phyloP scores from a whole-genome alignment of 129 eudicot species.

The Erigeron canadensis region DNA sequence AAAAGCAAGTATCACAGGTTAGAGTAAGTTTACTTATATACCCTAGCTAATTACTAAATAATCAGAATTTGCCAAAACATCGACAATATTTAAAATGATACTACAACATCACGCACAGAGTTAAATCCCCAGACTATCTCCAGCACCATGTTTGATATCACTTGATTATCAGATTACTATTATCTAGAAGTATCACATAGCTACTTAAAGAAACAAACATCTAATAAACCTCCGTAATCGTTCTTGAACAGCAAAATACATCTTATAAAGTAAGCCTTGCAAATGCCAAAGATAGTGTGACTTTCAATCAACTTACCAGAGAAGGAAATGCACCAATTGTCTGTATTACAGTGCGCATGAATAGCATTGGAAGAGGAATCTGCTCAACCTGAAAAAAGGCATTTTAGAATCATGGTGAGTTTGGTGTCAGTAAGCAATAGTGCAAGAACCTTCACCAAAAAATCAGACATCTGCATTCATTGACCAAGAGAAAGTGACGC shows the following conservation, averaged over 20 bases:
- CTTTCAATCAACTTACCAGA: slow-evolving; percentile 50
- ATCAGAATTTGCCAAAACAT: not conserved
- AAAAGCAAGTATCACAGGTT: not conserved
- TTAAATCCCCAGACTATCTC: not conserved
- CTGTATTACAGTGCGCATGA: slow-evolving; percentile 97
- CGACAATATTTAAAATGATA: not conserved
- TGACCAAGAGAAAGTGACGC: not conserved
- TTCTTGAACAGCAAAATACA: slow-evolving; percentile 9
- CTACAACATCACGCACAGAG: not conserved
- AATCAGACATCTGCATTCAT: not conserved
- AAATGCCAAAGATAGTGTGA: slow-evolving; percentile 1
- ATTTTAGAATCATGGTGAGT: not conserved
- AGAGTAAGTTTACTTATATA: not conserved
- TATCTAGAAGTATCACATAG: not conserved
- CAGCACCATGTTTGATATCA: slow-evolving; percentile 1
- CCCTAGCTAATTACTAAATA: not conserved
- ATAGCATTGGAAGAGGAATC: slow-evolving; percentile 92
- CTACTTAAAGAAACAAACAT: not conserved
- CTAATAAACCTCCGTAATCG: not conserved
- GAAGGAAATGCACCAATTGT: slow-evolving; percentile 93
- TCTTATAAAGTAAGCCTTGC: not conserved
- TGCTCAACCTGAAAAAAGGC: slow-evolving; percentile 82
- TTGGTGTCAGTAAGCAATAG: not conserved
- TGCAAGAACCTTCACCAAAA: not conserved
- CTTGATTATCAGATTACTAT: not conserved